Evolutionary conservation across 1,284 basidiomycete genomes (phyloP), one percentile per base, ranked within the genome.

Genomic region (Cutaneotrichosporon cutaneum): DNA sequence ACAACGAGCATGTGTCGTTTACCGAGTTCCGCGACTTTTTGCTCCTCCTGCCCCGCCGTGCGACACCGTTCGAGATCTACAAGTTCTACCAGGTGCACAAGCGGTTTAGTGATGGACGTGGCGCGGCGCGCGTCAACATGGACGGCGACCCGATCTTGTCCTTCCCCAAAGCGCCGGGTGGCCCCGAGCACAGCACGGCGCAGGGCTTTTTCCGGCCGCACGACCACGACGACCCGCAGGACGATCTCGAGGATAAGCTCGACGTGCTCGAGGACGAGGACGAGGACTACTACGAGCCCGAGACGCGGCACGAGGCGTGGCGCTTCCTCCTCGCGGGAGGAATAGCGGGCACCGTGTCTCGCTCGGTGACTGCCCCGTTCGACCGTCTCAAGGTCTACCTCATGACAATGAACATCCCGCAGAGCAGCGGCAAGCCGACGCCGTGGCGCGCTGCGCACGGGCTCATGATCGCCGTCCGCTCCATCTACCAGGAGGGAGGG

Each of bases 321-420:
- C 90, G 90, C 73, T 99, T 96, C 79, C 84, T 99, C 50, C 80
- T 94, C 14, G 96, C 95, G 1, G 95, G 96, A 44, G 95, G 95
- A 18, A 83, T 96, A 18, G 96, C 95, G 16, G 95, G 95, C 59
- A 91, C 90, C 66, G 94, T 98, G 22, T 98, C 94, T 21, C 85
- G 96, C 67, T 91, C 94, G 39, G 94, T 92, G 62, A 99, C 96
- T 0, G 96, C 96, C 6, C 96, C 96, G 0, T 98, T 99, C 70
- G 96, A 99, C 80, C 87, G 96, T 61, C 83, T 99, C 54, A 99
- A 97, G 80, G 87, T 99, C 60, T 99, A 96, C 79, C 85, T 99
- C 61, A 99, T 99, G 68, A 99, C 95, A 84, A 71, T 83, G 84
- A 73, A 78, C 35, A 9, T 24, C 4, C 59, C 61, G 1, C 36